Base-by-base conservation (phyloP, 306 rosid genomes). In the Potentilla sterilis region DNA sequence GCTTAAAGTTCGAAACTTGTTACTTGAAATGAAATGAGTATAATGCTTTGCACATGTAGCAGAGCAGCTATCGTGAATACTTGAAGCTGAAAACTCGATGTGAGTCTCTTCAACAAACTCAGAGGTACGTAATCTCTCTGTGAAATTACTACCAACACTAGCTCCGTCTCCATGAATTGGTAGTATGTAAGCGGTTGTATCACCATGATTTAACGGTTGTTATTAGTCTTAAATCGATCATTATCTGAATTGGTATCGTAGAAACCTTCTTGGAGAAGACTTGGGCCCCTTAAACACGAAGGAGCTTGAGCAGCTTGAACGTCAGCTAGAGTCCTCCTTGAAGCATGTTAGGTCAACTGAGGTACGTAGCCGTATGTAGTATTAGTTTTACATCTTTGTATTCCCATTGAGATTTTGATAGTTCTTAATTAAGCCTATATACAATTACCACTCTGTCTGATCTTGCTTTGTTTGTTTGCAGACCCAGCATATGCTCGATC, bases 401-500 rank as follows among this genome's bases (percentile, higher is more conserved):
- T 32, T 57, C 63, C 63, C 15, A 8, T 21, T 9, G 2, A n/a
- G 1, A 55, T 21, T 9, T 9, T 21, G 32, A 52, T 18, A 7
- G 3, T 52, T 52, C 24, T 52, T 55, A 3, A 3, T 52, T 55
- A 3, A 3, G 15, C 35, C n/a, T 5, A 13, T 61, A 58, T 58
- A 61, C 9, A 72, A 7, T 37, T 28, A 72, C 21, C 61, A n/a
- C 12, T 54, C 0, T 3, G 28, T 52, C 6, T 5, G 8, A 54
- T 81, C 19, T 82, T 71, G 11, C 16, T 65, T 13, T 24, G 37
- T 4, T 73, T 24, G 67, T 72, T 83, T 86, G 84, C 93, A 95
- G 99, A 95, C 99, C n/a, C 99, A 95, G 72, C 87, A 64, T 78
- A 88, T 95, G 99, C 90, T 95, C 77, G 99, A 92, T 90, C 97